Base-by-base conservation (phyloP, 1,284 basidiomycete species). In the Irpex sp. region DNA sequence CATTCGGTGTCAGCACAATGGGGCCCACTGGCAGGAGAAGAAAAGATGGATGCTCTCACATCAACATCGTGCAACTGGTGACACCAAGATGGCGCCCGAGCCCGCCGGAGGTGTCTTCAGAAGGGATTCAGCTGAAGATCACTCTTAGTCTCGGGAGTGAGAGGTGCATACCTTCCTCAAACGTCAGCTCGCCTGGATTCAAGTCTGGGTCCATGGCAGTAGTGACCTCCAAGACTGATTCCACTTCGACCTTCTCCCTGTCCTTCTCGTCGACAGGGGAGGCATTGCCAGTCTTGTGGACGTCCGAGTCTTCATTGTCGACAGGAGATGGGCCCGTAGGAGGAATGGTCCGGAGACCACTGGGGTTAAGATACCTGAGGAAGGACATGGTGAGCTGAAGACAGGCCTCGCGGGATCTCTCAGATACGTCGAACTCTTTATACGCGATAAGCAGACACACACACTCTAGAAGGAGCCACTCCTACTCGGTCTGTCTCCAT, bases 1-100 rank as follows among this genome's bases (percentile, higher is more conserved):
- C 47, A 16, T 12, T 56, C 2, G 45, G 49, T 55, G 88, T 56
- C n/a, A 14, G 21, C 23, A 54, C 33, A 12, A 54, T 21, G 8
- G 33, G 12, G 3, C 33, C 21, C 12, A 23, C 2, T 2, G 4
- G 23, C n/a, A 28, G 21, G 28, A 19, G 23, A 14, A 56, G 28
- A 33, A 33, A 33, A 33, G 6, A 33, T 33, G 28, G 28, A 28
- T 33, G 6, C 6, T 33, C 28, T 33, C 28, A 72, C 71, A 73
- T 71, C 33, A 73, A 66, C 12, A 73, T 63, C 1, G 71, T 73
- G 37, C 71, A 73, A 39, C 64, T 69, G 66, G 72, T 72, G 4
- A 73, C 70, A 51, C 71, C 71, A 2, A 73, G 65, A 63, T 73
- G 70, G 12, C 70, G 67, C 21, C 71, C 71, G 64, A 72, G 67